Percentiles rank a stretch among this genome's conserved stretches.
These are phyloP conservation scores for Leccinum arenicola DNA, from an alignment of 768 basidiomycete species.

Conservation along the genomic window DNA sequence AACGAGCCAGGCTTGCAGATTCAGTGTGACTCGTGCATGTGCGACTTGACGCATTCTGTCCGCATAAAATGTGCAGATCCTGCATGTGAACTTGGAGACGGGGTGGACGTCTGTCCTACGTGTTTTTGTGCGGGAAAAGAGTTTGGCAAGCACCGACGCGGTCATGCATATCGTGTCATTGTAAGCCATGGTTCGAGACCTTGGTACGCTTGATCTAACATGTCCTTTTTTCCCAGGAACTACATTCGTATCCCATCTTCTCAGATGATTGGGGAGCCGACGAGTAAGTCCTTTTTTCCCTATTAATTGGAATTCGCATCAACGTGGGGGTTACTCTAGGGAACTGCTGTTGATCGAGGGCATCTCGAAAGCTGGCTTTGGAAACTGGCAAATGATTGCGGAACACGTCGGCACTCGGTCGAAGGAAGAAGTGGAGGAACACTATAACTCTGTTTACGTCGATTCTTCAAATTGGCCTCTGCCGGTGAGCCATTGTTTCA, in stretches of 20 bases:
- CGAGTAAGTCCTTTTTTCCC: slow-evolving; percentile 56
- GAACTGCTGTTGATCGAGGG: slow-evolving; percentile 90
- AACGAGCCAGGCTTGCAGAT: slow-evolving; percentile 83
- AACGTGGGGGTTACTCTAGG: slow-evolving; percentile 38
- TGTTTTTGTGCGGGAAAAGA: slow-evolving; percentile 95
- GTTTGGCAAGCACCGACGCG: slow-evolving; percentile 78
- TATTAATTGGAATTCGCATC: not conserved
- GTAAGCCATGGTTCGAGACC: slow-evolving; percentile 40
- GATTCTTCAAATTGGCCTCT: slow-evolving; percentile 76
- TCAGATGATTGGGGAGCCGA: slow-evolving; percentile 96
- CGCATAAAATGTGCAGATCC: slow-evolving; percentile 94
- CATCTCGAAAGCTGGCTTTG: slow-evolving; percentile 80
- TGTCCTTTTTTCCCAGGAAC: slow-evolving; percentile 55
- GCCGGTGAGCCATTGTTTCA: slow-evolving; percentile 52
- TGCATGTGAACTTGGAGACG: slow-evolving; percentile 67
- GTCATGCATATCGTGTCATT: slow-evolving; percentile 90
- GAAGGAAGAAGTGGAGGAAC: slow-evolving; percentile 88
- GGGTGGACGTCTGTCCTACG: slow-evolving; percentile 88
- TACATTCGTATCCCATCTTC: slow-evolving; percentile 96
- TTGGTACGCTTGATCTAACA: slow-evolving; percentile 2
- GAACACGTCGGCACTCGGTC: slow-evolving; percentile 93
- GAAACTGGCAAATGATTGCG: slow-evolving; percentile 96
- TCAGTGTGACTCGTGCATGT: slow-evolving; percentile 78
- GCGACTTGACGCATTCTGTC: slow-evolving; percentile 94
- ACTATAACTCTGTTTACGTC: slow-evolving; percentile 82